Percentiles rank a stretch among this genome's conserved stretches.
phyloP scores from a whole-genome alignment of 1,284 basidiomycete species.

The Heterobasidion occidentale region DNA sequence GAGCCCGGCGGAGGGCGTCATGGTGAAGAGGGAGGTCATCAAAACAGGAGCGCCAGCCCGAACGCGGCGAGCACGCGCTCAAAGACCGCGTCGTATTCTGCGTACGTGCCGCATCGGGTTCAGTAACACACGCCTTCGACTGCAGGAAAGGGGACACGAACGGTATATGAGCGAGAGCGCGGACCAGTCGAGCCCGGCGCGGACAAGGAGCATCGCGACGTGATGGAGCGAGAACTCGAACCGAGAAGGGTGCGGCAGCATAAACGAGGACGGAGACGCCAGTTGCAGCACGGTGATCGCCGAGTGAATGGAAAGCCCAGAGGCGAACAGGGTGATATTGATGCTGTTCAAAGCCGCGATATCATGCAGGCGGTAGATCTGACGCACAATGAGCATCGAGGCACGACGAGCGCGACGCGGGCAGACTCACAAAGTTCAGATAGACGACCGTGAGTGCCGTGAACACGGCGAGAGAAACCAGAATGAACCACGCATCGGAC shows the following conservation, averaged over 20 bases:
- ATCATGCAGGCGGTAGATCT: slow-evolving; percentile 9
- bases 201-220: not conserved
- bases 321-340: slow-evolving; percentile 9
- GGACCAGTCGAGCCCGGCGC: slow-evolving; percentile 8
- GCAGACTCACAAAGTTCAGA: slow-evolving; percentile 4
- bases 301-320: slow-evolving; percentile 9
- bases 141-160: slow-evolving; percentile 4
- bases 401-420: not conserved
- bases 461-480: slow-evolving; percentile 6
- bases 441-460: slow-evolving; percentile 6
- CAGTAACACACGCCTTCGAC: not conserved
- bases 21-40: slow-evolving; percentile 3
- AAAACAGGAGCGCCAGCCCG: slow-evolving; percentile 12
- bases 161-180: slow-evolving; percentile 13
- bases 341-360: slow-evolving; percentile 1
- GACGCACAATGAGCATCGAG: too few species aligned
- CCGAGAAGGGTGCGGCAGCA: slow-evolving; percentile 1
- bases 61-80: slow-evolving; percentile 13
- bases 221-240: slow-evolving; percentile 1
- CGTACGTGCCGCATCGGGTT: not conserved
- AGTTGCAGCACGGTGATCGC: not conserved
- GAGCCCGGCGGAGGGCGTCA: slow-evolving; percentile 6
- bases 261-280: not conserved
- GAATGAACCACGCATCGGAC: not conserved
- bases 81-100: slow-evolving; percentile 14